Conservation (phyloP, 345 rosid species). For the Populus tremula region DNA sequence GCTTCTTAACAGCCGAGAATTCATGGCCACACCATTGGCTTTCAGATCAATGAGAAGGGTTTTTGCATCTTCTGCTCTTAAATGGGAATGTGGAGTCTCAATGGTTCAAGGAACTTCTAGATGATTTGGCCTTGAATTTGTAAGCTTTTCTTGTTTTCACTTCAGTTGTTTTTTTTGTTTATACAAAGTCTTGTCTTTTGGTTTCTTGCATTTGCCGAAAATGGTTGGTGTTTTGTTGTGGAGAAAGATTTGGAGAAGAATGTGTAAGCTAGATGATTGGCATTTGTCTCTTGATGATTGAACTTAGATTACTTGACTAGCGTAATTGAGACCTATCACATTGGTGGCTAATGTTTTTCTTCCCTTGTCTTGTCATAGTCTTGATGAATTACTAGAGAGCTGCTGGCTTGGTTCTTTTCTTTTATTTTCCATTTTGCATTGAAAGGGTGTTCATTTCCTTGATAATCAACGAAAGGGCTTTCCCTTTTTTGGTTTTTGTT, state of each 20-base stretch:
- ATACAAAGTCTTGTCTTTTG: neutral
- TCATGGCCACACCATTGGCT: slow-evolving; percentile 7
- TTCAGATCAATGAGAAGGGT: slow-evolving; percentile 13
- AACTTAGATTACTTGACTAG: neutral
- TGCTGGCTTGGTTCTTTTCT: neutral
- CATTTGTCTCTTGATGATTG: neutral
- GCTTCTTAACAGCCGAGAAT: neutral
- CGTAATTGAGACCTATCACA: neutral
- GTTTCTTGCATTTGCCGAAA: neutral
- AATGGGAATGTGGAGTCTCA: slow-evolving; percentile 76
- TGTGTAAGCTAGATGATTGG: neutral
- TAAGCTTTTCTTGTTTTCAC: slow-evolving; percentile 25
- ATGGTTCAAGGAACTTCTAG: slow-evolving; percentile 93
- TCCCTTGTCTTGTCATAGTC: neutral
- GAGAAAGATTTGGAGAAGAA: neutral
- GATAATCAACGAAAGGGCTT: neutral
- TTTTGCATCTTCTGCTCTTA: slow-evolving; percentile 22
- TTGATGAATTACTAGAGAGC: neutral
- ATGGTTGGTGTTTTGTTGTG: neutral
- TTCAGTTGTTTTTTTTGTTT: neutral
- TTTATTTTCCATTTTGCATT: neutral
- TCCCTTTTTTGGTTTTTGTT: neutral
- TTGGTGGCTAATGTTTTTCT: neutral
- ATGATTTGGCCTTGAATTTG: slow-evolving; percentile 89
- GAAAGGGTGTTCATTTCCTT: neutral